phyloP scores from a whole-genome alignment of 164 flowering plant species.

The Chimonanthus praecox region DNA sequence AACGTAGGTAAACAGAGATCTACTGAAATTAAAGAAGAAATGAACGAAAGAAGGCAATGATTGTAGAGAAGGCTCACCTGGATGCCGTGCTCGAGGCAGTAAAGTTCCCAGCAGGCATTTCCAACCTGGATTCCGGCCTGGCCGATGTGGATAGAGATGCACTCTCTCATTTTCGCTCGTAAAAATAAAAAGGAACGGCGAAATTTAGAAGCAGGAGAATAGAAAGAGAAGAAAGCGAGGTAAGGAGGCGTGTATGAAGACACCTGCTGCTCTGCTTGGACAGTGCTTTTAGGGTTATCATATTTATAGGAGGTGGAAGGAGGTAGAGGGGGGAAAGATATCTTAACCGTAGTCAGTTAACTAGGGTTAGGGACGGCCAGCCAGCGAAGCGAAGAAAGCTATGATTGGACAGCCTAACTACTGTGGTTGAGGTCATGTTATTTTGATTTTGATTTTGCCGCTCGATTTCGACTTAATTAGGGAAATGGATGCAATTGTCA shows the following conservation, averaged over 20 bases:
- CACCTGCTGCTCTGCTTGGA: slow-evolving; percentile 19
- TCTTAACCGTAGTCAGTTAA: slow-evolving; percentile 24
- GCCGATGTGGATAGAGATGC: slow-evolving; percentile 57
- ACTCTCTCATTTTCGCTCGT: slow-evolving; percentile 45
- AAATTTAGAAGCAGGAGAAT: background rate
- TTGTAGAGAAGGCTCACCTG: slow-evolving; percentile 25
- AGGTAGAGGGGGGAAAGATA: slow-evolving; percentile 1
- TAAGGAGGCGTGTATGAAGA: slow-evolving; percentile 37
- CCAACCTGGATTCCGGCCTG: slow-evolving; percentile 57
- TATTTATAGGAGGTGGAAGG: slow-evolving; percentile 6
- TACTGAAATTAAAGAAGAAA: background rate
- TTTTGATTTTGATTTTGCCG: slow-evolving; percentile 1
- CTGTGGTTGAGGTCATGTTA: background rate
- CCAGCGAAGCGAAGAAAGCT: slow-evolving; percentile 6
- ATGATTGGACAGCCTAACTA: background rate
- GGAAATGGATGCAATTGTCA: background rate
- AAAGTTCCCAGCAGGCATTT: slow-evolving; percentile 44
- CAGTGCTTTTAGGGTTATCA: background rate
- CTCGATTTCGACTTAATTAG: slow-evolving; percentile 3
- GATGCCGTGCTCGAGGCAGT: slow-evolving; percentile 49
- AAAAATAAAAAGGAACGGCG: background rate
- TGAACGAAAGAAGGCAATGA: background rate
- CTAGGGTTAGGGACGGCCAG: slow-evolving; percentile 15
- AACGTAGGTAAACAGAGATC: background rate
- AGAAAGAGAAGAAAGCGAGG: background rate